Base-by-base conservation (phyloP, 768 basidiomycete species). In the Suillus clintonianus region DNA sequence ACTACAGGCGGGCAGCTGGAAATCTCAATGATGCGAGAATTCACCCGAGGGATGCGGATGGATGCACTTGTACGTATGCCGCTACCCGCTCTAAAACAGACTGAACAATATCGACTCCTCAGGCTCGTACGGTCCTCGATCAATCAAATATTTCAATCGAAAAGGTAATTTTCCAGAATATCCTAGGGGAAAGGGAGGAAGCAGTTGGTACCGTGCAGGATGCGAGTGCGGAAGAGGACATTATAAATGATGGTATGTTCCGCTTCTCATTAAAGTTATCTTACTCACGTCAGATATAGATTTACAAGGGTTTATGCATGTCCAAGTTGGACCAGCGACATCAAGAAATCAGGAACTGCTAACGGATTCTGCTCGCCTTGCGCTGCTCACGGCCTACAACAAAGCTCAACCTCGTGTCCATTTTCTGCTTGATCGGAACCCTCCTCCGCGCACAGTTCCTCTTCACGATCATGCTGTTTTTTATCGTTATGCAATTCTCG, bases 21-120 rank as follows among this genome's bases (percentile, higher is more conserved):
- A 58, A 67, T 75, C 3, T 73, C 72, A 0, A 72, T 76, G 73
- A 71, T 76, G 66, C 60, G 75, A 3, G 68, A 70, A 34, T 76
- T 71, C 48, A 37, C 63, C 22, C 65, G 70, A 7, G 61, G 54
- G 43, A 17, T 64, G 3, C 37, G 59, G 10, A n/a, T 73, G 3
- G 53, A 63, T 5, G 37, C 55, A 22, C 51, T 68, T 43, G 72
- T 72, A 59, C 11, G 64, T 56, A 5, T 5, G 22, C 2, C 14
- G 39, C 14, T 39, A 4, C 39, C 39, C n/a, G n/a, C n/a, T n/a
- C n/a, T n/a, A n/a, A n/a, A n/a, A n/a, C n/a, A n/a, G n/a, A n/a
- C n/a, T n/a, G n/a, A n/a, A n/a, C n/a, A n/a, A n/a, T n/a, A n/a
- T n/a, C n/a, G n/a, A n/a, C n/a, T n/a, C n/a, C n/a, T n/a, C n/a